Evolutionary conservation across 129 eudicot genomes (phyloP), one percentile per base, ranked within the genome.

Genomic region (Escallonia herrerae): DNA sequence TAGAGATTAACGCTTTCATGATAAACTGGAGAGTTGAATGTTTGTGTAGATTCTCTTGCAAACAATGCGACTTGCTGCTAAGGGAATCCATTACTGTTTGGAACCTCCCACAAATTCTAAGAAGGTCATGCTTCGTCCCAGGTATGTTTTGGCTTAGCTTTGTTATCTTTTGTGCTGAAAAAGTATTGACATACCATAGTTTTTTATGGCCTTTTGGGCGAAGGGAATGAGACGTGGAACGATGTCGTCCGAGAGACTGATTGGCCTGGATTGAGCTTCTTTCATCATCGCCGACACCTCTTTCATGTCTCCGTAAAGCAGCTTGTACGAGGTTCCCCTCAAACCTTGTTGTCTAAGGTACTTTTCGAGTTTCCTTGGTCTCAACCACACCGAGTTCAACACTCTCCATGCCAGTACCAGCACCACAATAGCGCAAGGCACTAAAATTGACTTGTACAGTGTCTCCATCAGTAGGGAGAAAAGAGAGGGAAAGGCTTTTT

Each of bases 311-410:
- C 79, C 77, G 43, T 40, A 15, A 13, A 78, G 5, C 4, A 73
- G 11, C 37, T 41, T 62, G 65, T 74, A 78, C 14, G 65, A 43
- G 40, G 68, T 74, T 22, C 69, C 76, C 1, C 41, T 54, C 8
- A 63, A 52, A 37, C 79, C 79, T 41, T 74, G 79, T 43, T 61
- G 47, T 22, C 79, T 60, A 4, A 67, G 43, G 50, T 38, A 44
- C 57, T 58, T 78, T 64, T 73, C 83, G 44, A 62, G 52, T 56
- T 59, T 73, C 69, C 12, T 67, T 38, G 71, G 75, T 54, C 4
- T 56, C 38, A 67, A 51, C 79, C 79, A 74, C 1, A 53, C 69
- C 69, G 62, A 74, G 38, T 74, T 75, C 53, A 68, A 63, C 46
- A 74, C 6, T 41, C 47, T 67, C 73, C 79, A 74, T 13, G 62